These are phyloP conservation scores for Cinnamomum micranthum DNA, from an alignment of 164 flowering plant species.

Conservation along the genomic window DNA sequence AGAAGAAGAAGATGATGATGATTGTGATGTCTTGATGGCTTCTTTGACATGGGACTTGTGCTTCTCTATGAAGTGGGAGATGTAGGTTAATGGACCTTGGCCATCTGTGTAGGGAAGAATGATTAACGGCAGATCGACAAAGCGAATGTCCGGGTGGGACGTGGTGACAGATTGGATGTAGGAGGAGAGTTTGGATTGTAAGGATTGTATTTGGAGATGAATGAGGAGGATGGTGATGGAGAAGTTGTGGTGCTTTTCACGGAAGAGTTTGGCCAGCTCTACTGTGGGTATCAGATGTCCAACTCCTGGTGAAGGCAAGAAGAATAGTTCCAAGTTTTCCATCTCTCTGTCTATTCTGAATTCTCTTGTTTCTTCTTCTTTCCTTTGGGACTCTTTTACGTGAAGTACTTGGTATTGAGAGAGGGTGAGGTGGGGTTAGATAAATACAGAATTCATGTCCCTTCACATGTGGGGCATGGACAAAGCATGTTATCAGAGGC, in stretches of 20 bases:
- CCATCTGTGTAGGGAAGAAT: neutral
- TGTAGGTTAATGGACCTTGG: neutral
- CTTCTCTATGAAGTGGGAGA: neutral
- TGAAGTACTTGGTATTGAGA: too few relatives aligned
- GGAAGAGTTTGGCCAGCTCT: conserved; percentile 7
- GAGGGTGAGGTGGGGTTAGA: too few relatives aligned
- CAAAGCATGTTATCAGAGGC: too few relatives aligned
- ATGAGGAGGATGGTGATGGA: conserved; percentile 12
- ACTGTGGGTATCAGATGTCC: conserved; percentile 10
- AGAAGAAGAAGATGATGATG: neutral
- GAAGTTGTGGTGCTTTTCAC: neutral
- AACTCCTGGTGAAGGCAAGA: conserved; percentile 1
- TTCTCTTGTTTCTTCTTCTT: neutral
- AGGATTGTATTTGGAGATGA: neutral
- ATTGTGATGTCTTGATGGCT: neutral
- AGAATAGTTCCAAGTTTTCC: neutral
- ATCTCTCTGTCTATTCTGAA: neutral
- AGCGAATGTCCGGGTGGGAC: conserved; percentile 3
- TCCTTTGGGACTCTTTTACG: too few relatives aligned
- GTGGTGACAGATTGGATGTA: neutral
- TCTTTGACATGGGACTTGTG: conserved; percentile 5
- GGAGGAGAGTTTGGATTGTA: neutral
- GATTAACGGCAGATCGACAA: conserved; percentile 1
- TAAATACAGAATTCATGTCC: too few relatives aligned
- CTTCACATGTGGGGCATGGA: too few relatives aligned